phyloP scores from a whole-genome alignment of 257 asterid genomes.

The Salvia splendens region DNA sequence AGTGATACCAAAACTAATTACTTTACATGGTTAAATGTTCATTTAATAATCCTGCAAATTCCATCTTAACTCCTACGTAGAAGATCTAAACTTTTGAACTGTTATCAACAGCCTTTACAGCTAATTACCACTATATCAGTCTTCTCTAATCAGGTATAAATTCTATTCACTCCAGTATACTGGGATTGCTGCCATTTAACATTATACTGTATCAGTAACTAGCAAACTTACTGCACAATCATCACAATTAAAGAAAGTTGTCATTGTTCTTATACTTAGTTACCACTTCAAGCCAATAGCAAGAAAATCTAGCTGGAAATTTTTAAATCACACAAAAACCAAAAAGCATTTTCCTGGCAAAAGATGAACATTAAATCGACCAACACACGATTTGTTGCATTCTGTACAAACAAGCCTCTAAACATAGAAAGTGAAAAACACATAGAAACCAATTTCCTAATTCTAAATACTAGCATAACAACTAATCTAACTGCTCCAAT shows the following conservation, averaged over 20 bases:
- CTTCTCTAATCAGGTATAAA: conserved; percentile 7
- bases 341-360: neutral
- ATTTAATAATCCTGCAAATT: neutral
- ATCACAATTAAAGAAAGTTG: conserved; percentile 2
- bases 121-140: neutral
- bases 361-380: neutral
- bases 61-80: neutral
- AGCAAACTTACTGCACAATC: conserved; percentile 6
- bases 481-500: conserved; percentile 16
- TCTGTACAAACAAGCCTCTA: neutral
- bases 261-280: conserved; percentile 1
- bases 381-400: neutral
- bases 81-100: neutral
- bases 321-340: neutral
- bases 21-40: neutral
- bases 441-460: neutral
- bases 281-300: neutral
- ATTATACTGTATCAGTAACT: neutral
- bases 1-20: neutral
- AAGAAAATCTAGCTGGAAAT: neutral
- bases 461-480: conserved; percentile 9
- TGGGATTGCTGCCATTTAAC: neutral
- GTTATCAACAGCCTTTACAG: conserved; percentile 22
- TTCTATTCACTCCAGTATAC: neutral
- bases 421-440: conserved; percentile 9